Evolutionary conservation across 805 yeast genomes (phyloP), one percentile per base, ranked within the genome.

Genomic region (Cyberlindnera maclurae): DNA sequence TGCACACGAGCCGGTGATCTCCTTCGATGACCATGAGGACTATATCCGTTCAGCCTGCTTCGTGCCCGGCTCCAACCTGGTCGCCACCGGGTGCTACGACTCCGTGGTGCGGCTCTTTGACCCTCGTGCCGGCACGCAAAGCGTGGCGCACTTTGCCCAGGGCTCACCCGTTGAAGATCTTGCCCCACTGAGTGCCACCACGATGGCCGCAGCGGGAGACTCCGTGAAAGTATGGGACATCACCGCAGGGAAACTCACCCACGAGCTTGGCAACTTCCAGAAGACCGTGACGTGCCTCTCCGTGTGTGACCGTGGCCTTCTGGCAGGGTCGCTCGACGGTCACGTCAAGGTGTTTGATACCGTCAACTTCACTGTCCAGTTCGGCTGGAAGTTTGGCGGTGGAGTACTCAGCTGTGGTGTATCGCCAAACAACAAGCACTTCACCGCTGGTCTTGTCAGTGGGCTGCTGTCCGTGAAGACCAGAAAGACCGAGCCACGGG

Each of bases 341-440:
- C 98, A 93, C 61, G 96, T 93, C 43, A 93, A 93, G 62, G 89
- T 89, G 33, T 86, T 90, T 58, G 97, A 89, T 60, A 73, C 81
- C 16, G 55, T 74, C 30, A 73, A 75, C 50, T 89, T 90, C 86
- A 83, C 82, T 44, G 96, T 90, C 44, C 85, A 82, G 58, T 90
- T 88, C 58, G 97, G 97, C 35, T 90, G 97, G 97, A 90, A 89
- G 62, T 90, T 84, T 56, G 96, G 96, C 27, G 87, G 90, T 17
- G 95, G 95, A 29, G 96, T 93, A 0, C 67, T 93, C 50, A 71
- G 86, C 51, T 79, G 95, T 57, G 97, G 89, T 12, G 82, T 86
- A 10, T 86, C 96, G 8, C 97, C 97, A 20, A 75, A 79, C 47
- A 52, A 77, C 50, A 82, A 84, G 64, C 97, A 93, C 65, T 72